These are phyloP conservation scores for Solanum appendiculatum DNA, from an alignment of 257 asterid species.

Conservation along the genomic window DNA sequence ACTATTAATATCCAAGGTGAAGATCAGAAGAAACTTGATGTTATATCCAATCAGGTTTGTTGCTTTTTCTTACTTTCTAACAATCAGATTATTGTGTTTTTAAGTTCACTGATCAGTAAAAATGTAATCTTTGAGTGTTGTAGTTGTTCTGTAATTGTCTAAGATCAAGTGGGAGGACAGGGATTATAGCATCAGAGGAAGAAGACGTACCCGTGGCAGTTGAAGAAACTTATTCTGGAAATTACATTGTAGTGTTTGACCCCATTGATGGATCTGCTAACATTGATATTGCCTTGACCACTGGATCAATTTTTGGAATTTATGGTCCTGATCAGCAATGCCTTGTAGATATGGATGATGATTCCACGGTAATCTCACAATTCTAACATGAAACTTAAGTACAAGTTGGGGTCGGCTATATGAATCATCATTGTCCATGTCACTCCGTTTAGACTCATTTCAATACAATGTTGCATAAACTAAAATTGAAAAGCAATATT, in stretches of 20 bases:
- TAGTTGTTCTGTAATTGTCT: constrained; percentile 72
- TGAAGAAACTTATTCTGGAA: constrained; percentile 80
- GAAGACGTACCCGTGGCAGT: constrained; percentile 85
- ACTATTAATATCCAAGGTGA: constrained; percentile 75
- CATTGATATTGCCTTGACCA: constrained; percentile 67
- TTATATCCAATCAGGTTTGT: constrained; percentile 63
- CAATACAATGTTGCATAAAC: neutral
- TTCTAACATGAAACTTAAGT: neutral
- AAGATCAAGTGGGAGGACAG: constrained; percentile 77
- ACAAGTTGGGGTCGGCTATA: neutral
- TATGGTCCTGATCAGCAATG: constrained; percentile 64
- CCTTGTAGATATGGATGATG: constrained; percentile 53
- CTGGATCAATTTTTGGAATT: constrained; percentile 82
- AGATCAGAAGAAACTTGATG: constrained; percentile 89
- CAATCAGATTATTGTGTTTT: neutral
- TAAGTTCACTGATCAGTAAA: neutral
- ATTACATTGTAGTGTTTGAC: constrained; percentile 79
- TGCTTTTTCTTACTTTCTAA: neutral
- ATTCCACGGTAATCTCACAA: constrained; percentile 30
- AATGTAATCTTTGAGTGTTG: neutral
- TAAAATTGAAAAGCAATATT: neutral
- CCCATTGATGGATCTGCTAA: constrained; percentile 89
- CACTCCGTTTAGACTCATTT: neutral
- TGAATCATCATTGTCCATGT: neutral
- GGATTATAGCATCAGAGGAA: constrained; percentile 87